phyloP scores from a whole-genome alignment of 2,329 filamentous ascomycete genomes.

The Hypomyces perniciosus region DNA sequence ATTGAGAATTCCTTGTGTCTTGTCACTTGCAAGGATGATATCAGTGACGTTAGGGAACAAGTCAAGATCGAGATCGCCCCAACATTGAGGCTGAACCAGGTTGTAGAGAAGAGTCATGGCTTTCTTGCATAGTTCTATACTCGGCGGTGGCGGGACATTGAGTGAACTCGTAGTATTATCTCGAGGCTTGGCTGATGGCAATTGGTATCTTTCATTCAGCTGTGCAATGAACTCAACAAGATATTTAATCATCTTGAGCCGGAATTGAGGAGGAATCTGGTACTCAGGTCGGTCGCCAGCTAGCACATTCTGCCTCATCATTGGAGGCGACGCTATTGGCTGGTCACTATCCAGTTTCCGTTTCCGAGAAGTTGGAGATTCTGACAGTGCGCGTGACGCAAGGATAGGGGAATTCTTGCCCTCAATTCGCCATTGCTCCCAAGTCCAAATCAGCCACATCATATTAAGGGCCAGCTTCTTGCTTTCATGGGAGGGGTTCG shows the following conservation, averaged over 20 bases:
- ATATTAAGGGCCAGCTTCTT: conserved; percentile 88
- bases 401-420: conserved; percentile 37
- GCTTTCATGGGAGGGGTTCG: conserved; percentile 81
- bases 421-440: conserved; percentile 79
- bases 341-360: conserved; percentile 65
- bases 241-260: conserved; percentile 85
- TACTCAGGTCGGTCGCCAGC: conserved; percentile 56
- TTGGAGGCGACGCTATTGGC: conserved; percentile 48
- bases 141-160: conserved; percentile 42
- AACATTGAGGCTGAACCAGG: conserved; percentile 78
- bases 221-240: conserved; percentile 92
- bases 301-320: conserved; percentile 34
- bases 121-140: conserved; percentile 78
- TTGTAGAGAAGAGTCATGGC: conserved; percentile 76
- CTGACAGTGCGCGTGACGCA: conserved; percentile 40
- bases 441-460: conserved; percentile 84
- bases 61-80: conserved; percentile 88
- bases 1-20: conserved; percentile 56
- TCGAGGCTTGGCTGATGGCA: conserved; percentile 63
- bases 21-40: conserved; percentile 75
- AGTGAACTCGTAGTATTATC: conserved; percentile 42
- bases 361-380: conserved; percentile 70
- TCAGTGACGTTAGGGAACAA: conserved; percentile 88
- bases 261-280: conserved; percentile 58
- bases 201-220: conserved; percentile 75